phyloP scores from a whole-genome alignment of 306 rosid genomes.

The Geum urbanum region DNA sequence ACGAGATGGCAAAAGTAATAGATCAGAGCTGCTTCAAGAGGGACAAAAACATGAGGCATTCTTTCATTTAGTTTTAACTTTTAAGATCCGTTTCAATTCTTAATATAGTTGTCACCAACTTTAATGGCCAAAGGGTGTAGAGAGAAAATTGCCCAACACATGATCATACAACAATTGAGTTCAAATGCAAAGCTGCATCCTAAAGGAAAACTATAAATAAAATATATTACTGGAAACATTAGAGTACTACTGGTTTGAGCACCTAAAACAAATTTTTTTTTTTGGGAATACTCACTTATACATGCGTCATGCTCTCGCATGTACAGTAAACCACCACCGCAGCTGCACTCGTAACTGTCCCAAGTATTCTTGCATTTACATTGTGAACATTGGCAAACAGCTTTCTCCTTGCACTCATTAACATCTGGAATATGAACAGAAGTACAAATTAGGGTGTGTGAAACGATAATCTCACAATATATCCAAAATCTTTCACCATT shows the following conservation, averaged over 20 bases:
- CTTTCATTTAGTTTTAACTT: not conserved
- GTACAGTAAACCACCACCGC: conserved; percentile 62
- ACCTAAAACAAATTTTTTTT: conserved; percentile 4
- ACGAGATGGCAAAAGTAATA: not conserved
- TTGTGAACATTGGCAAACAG: too few species aligned
- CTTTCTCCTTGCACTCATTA: conserved; percentile 82
- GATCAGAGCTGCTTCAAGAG: not conserved
- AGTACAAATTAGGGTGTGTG: not conserved
- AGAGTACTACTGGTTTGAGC: not conserved
- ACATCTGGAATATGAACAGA: conserved; percentile 52
- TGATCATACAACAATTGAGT: not conserved
- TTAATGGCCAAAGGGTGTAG: not conserved
- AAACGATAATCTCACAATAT: too few species aligned
- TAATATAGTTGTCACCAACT: not conserved
- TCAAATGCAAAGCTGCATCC: too few species aligned
- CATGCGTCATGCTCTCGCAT: conserved; percentile 68
- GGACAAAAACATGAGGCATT: not conserved
- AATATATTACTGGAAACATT: not conserved
- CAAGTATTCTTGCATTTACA: conserved; percentile 70
- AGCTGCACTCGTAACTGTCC: conserved; percentile 90
- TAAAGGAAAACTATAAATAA: not conserved
- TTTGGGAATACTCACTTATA: conserved; percentile 46
- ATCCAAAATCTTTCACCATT: too few species aligned
- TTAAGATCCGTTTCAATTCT: not conserved
- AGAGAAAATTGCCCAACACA: not conserved